Percentiles rank a stretch among this genome's conserved stretches.
Conservation (phyloP, 768 basidiomycete species). For the Lactifluus subvellereus region DNA sequence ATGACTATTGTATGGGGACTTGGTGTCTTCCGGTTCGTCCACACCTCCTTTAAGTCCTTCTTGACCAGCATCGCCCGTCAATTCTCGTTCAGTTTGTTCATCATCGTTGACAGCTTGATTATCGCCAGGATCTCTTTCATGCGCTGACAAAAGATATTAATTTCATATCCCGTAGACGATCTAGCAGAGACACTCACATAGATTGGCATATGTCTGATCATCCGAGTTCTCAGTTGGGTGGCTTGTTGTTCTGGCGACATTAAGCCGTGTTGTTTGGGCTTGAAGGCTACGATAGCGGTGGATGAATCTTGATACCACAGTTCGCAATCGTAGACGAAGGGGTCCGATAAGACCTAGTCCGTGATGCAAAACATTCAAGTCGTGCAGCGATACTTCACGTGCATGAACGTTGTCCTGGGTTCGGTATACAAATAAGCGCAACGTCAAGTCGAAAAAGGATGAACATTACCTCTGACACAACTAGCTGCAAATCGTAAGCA, state of each 20-base stretch:
- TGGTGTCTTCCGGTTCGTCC: conserved; percentile 5
- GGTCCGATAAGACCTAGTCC: conserved; percentile 23
- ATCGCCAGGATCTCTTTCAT: not conserved
- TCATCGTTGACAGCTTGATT: not conserved
- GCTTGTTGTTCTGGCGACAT: not conserved
- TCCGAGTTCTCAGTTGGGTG: not conserved
- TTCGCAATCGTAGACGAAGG: conserved; percentile 23
- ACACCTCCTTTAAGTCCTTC: not conserved
- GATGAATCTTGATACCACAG: conserved; percentile 21
- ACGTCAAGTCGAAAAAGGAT: not conserved
- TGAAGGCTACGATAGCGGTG: conserved; percentile 22
- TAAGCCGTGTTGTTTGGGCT: conserved; percentile 13
- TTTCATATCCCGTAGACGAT: not conserved
- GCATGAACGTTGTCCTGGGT: conserved; percentile 25
- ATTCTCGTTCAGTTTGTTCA: not conserved
- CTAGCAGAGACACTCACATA: not conserved
- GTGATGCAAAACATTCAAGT: conserved; percentile 24
- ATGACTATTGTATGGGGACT: not conserved
- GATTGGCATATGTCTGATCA: not conserved
- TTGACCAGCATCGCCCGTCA: not conserved
- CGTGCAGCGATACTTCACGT: conserved; percentile 26
- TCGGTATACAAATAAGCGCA: not conserved
- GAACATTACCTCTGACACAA: conserved; percentile 53
- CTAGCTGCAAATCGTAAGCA: conserved; percentile 62
- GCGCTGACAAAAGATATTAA: not conserved